These are phyloP conservation scores for Yamadazyma endophytica DNA, from an alignment of 805 yeast species.

Conservation along the genomic window DNA sequence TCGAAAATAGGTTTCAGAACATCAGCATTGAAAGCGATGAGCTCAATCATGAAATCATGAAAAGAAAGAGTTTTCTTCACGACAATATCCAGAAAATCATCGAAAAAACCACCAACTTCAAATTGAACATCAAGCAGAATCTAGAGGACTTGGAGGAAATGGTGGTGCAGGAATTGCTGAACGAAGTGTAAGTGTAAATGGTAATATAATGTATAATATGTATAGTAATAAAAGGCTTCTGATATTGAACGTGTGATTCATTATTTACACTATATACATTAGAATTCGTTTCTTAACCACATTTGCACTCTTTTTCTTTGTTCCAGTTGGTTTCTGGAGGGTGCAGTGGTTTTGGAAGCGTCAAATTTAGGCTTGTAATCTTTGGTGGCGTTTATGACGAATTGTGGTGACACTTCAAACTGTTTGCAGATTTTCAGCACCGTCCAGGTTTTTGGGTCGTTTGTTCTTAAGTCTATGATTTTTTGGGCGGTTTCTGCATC, in stretches of 20 bases:
- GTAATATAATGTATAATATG: constrained; percentile 8
- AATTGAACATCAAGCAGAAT: constrained; percentile 60
- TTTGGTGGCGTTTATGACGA: constrained; percentile 9
- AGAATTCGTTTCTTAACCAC: constrained; percentile 61
- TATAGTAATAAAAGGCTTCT: constrained; percentile 1
- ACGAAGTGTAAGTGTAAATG: constrained; percentile 3
- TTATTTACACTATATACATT: constrained; percentile 8
- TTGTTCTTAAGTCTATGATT: constrained; percentile 50
- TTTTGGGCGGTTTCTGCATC: constrained; percentile 55
- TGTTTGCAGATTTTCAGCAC: constrained; percentile 57
- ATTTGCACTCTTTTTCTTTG: constrained; percentile 52
- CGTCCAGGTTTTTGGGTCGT: constrained; percentile 62
- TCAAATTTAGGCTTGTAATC: constrained; percentile 29
- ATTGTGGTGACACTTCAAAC: constrained; percentile 45
- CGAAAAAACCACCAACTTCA: constrained; percentile 58
- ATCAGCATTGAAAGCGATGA: constrained; percentile 52
- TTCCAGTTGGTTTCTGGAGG: constrained; percentile 30
- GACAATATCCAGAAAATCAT: constrained; percentile 55
- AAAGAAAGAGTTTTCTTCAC: constrained; percentile 46
- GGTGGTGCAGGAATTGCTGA: constrained; percentile 19
- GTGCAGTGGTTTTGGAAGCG: constrained; percentile 2
- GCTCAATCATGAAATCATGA: constrained; percentile 41
- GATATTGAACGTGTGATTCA: constrained; percentile 1
- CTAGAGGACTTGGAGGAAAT: constrained; percentile 55
- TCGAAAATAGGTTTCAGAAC: constrained; percentile 44